Evolutionary conservation across 441 rosid genomes (phyloP).

Genomic region (Melianthus villosus): DNA sequence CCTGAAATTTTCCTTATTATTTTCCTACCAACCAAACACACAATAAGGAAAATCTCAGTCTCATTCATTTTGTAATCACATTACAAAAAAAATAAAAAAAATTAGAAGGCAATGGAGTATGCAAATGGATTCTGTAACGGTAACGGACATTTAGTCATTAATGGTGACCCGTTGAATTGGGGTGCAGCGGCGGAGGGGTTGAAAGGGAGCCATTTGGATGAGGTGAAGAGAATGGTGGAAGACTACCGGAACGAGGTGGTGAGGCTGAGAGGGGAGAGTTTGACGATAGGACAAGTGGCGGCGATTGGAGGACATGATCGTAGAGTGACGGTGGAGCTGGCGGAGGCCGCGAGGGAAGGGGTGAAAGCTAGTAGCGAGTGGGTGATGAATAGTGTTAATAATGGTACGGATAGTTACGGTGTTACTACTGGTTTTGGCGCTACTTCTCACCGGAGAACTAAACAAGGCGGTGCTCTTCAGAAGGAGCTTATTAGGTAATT

Average conservation of each 20-base stretch:
- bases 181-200: slow-evolving; percentile 42
- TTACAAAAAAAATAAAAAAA: no score
- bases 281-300: slow-evolving; percentile 55
- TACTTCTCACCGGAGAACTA: slow-evolving; percentile 43
- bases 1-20: no score
- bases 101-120: no score
- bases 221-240: slow-evolving; percentile 50
- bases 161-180: slow-evolving; percentile 45
- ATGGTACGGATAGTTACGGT: slow-evolving; percentile 40
- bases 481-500: slow-evolving; percentile 39
- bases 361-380: slow-evolving; percentile 40
- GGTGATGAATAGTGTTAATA: slow-evolving; percentile 37
- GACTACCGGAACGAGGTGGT: slow-evolving; percentile 44
- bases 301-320: slow-evolving; percentile 23
- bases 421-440: slow-evolving; percentile 53
- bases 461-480: slow-evolving; percentile 36
- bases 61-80: no score
- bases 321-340: slow-evolving; percentile 25
- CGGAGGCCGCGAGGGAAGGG: slow-evolving; percentile 26
- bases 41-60: no score
- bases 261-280: slow-evolving; percentile 42
- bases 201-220: slow-evolving; percentile 63
- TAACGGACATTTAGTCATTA: no score
- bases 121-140: no score
- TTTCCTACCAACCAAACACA: no score